Conservation (phyloP, 768 basidiomycete genomes). For the Glaciozyma martinii region DNA sequence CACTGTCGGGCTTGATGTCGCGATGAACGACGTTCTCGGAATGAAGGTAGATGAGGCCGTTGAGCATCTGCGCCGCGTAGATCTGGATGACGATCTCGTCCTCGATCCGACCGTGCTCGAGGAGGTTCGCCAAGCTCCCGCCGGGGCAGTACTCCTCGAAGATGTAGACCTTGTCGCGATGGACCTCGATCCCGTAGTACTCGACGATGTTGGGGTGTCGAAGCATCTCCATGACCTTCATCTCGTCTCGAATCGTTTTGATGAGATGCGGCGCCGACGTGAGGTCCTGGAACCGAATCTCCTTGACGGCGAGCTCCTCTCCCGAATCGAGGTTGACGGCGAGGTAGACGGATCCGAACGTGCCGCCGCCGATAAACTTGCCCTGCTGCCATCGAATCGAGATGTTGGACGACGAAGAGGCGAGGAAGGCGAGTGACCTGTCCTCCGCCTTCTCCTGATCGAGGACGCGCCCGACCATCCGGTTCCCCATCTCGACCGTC, state of each 20-base stretch:
- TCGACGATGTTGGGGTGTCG: constrained; percentile 96
- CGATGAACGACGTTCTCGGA: constrained; percentile 86
- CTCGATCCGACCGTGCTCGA: constrained; percentile 90
- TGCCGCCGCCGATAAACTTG: constrained; percentile 94
- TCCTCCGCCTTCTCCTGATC: constrained; percentile 92
- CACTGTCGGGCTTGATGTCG: constrained; percentile 97
- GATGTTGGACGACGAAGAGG: constrained; percentile 83
- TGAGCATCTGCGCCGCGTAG: constrained; percentile 94
- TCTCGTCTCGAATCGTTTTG: constrained; percentile 88
- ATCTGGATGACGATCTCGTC: constrained; percentile 92
- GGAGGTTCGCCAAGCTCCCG: constrained; percentile 74
- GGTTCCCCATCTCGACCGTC: constrained; percentile 57
- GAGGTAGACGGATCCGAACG: constrained; percentile 98
- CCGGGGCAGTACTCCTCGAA: constrained; percentile 98
- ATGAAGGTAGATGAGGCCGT: constrained; percentile 88
- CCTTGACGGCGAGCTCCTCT: constrained; percentile 97
- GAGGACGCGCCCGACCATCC: constrained; percentile 77
- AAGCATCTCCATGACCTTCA: constrained; percentile 94
- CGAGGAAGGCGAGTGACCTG: constrained; percentile 83
- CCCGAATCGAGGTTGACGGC: constrained; percentile 94
- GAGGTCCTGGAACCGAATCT: constrained; percentile 92
- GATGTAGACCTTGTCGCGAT: constrained; percentile 96
- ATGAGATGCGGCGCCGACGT: constrained; percentile 78
- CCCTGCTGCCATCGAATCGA: constrained; percentile 98
- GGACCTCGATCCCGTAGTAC: constrained; percentile 98